Conservation (phyloP, 1,284 basidiomycete genomes). For the Cronartium quercuum region DNA sequence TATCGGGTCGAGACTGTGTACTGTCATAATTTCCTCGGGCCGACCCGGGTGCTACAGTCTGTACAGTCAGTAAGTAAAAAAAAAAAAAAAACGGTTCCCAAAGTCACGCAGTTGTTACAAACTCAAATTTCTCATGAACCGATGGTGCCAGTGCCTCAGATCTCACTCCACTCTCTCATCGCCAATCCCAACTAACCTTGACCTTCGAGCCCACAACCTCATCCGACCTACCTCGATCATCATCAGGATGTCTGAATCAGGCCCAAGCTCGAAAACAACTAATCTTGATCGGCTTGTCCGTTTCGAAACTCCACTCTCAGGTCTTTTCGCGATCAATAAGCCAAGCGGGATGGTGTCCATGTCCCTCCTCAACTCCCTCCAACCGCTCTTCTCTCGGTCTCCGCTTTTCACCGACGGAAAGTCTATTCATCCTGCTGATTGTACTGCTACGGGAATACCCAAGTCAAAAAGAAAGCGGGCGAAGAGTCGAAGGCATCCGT, state of each 20-base stretch:
- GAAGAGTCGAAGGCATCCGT: constrained; percentile 30
- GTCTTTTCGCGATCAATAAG: constrained; percentile 74
- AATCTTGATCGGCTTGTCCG: not conserved
- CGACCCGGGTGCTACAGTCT: too few species aligned
- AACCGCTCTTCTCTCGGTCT: constrained; percentile 70
- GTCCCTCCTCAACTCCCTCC: constrained; percentile 79
- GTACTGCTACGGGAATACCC: constrained; percentile 24
- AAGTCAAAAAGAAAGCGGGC: constrained; percentile 42
- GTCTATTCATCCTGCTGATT: constrained; percentile 19
- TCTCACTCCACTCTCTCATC: not conserved
- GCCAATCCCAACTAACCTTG: not conserved
- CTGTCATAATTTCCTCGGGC: too few species aligned
- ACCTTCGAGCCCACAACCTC: not conserved
- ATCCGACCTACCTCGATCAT: not conserved
- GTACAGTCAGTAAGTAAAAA: too few species aligned
- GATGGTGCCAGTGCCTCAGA: too few species aligned
- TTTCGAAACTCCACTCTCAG: constrained; percentile 58
- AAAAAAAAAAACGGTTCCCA: too few species aligned
- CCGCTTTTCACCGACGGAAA: constrained; percentile 66
- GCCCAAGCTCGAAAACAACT: not conserved
- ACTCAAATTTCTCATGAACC: too few species aligned
- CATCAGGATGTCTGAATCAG: not conserved
- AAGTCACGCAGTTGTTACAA: too few species aligned
- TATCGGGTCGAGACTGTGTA: too few species aligned
- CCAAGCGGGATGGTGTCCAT: constrained; percentile 85